phyloP scores from a whole-genome alignment of 2,329 filamentous ascomycete genomes.

The Pseudogymnoascus sp. region DNA sequence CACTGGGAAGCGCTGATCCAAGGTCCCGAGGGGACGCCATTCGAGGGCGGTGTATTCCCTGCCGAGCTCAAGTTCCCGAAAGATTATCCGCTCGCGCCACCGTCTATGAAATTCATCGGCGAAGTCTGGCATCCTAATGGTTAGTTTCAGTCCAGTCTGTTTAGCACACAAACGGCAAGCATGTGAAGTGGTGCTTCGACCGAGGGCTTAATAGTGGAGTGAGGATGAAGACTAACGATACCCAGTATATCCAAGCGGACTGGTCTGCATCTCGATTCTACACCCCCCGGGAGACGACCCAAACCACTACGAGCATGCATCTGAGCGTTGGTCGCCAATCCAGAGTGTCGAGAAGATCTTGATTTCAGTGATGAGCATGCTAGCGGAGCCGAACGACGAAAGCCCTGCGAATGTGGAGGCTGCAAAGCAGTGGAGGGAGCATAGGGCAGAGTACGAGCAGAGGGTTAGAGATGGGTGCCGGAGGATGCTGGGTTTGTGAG shows the following conservation, averaged over 20 bases:
- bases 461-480: slow-evolving; percentile 78
- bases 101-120: slow-evolving; percentile 90
- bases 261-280: slow-evolving; percentile 97
- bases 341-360: slow-evolving; percentile 97
- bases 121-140: slow-evolving; percentile 97
- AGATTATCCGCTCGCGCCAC: slow-evolving; percentile 94
- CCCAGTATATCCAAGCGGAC: slow-evolving; percentile 80
- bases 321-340: slow-evolving; percentile 92
- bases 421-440: slow-evolving; percentile 89
- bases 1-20: slow-evolving; percentile 95
- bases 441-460: slow-evolving; percentile 75
- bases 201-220: neutral
- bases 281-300: slow-evolving; percentile 95
- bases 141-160: slow-evolving; percentile 35
- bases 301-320: slow-evolving; percentile 95
- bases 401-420: slow-evolving; percentile 94
- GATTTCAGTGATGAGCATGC: slow-evolving; percentile 96
- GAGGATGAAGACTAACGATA: neutral
- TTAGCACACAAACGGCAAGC: neutral
- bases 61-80: slow-evolving; percentile 91
- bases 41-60: slow-evolving; percentile 91
- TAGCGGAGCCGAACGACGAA: slow-evolving; percentile 95
- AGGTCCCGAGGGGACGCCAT: slow-evolving; percentile 91
- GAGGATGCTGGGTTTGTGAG: slow-evolving; percentile 67
- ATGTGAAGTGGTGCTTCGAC: neutral